phyloP scores from a whole-genome alignment of 768 basidiomycete genomes.

The Pleurotus eryngii region DNA sequence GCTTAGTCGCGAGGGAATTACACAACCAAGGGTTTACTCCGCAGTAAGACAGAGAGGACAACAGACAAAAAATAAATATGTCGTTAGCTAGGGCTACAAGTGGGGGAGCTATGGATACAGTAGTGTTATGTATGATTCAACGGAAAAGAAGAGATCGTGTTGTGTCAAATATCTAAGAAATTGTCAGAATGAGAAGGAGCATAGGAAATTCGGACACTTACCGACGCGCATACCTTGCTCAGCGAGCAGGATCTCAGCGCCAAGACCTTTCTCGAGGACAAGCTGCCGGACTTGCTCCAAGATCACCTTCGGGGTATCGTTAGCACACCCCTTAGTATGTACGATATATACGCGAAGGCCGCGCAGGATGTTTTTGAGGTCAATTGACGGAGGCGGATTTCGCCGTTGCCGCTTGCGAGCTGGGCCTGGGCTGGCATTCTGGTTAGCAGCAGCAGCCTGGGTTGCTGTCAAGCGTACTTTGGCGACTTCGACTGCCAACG shows the following conservation, averaged over 20 bases:
- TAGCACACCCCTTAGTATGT: conserved; percentile 79
- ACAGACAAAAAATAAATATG: neutral
- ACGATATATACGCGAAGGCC: conserved; percentile 75
- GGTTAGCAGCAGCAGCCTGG: neutral
- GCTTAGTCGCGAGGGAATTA: no score
- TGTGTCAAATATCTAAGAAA: conserved; percentile 31
- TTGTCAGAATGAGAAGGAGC: neutral
- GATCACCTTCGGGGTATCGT: conserved; percentile 61
- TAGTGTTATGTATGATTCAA: conserved; percentile 21
- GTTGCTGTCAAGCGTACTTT: conserved; percentile 26
- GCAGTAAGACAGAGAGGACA: no score
- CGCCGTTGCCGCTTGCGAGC: conserved; percentile 13
- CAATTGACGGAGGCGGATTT: conserved; percentile 36
- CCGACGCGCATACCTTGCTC: conserved; percentile 82
- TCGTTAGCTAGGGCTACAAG: conserved; percentile 10
- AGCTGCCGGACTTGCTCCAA: conserved; percentile 66
- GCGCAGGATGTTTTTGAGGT: conserved; percentile 47
- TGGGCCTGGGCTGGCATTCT: conserved; percentile 10
- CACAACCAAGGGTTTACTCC: no score
- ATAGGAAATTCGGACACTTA: conserved; percentile 34
- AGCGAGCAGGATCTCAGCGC: conserved; percentile 65
- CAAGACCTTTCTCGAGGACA: conserved; percentile 60
- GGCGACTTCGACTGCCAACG: conserved; percentile 67
- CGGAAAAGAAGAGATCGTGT: conserved; percentile 11
- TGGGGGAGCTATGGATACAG: conserved; percentile 37